Evolutionary conservation across 345 rosid genomes (phyloP).

Genomic region (Dimocarpus longan): DNA sequence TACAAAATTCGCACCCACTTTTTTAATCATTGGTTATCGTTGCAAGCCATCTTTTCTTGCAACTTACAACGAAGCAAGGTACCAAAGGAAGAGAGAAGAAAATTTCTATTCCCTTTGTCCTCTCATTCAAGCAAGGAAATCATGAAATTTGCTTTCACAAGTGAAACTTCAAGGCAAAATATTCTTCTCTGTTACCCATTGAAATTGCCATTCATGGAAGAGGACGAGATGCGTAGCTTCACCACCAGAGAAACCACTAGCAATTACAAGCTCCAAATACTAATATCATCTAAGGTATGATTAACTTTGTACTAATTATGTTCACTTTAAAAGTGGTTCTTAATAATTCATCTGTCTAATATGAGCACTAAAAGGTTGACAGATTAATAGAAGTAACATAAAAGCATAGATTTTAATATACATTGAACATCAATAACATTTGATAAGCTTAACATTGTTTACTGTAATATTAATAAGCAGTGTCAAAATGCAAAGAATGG

Average conservation of each 20-base stretch:
- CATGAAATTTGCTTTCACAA: slow-evolving; percentile 10
- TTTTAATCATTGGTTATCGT: neutral
- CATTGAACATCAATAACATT: neutral
- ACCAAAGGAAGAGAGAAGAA: neutral
- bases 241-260: slow-evolving; percentile 13
- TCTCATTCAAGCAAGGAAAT: slow-evolving; percentile 44
- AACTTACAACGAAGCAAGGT: slow-evolving; percentile 23
- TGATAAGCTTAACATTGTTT: neutral
- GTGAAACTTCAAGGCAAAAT: slow-evolving; percentile 17
- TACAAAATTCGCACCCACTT: neutral
- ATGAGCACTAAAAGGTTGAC: no score
- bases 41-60: neutral
- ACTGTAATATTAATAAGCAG: neutral
- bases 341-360: no score
- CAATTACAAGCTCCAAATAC: slow-evolving; percentile 5
- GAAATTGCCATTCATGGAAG: slow-evolving; percentile 1
- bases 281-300: slow-evolving; percentile 17
- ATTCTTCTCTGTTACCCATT: slow-evolving; percentile 25
- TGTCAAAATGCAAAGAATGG: slow-evolving; percentile 45
- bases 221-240: slow-evolving; percentile 10
- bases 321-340: neutral
- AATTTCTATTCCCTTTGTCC: slow-evolving; percentile 11
- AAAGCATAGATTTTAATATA: neutral
- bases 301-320: neutral
- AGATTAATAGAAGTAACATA: neutral